Conservation (phyloP, 2,329 filamentous ascomycete species). For the Colletotrichum zoysiae region DNA sequence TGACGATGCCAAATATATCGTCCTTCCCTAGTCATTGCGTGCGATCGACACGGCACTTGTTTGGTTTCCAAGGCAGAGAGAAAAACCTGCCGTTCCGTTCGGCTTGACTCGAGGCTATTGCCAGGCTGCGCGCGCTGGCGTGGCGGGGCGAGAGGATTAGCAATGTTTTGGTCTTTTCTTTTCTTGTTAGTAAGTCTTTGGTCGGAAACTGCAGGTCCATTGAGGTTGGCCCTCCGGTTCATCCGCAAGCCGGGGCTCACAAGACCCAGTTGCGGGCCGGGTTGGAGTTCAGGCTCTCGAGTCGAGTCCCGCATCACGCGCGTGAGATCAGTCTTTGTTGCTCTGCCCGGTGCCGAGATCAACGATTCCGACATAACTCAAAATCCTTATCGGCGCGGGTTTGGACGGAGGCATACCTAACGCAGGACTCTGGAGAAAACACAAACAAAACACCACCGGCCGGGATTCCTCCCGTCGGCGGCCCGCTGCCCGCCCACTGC, state of each 20-base stretch:
- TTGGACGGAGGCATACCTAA: background rate
- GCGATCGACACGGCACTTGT: background rate
- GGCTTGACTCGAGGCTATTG: background rate
- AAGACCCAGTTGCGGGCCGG: background rate
- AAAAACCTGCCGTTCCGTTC: no score
- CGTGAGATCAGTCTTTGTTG: background rate
- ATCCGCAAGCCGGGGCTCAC: no score
- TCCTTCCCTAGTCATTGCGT: background rate
- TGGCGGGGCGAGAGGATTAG: background rate
- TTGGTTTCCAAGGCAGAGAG: background rate
- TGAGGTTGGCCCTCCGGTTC: background rate
- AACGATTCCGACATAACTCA: background rate
- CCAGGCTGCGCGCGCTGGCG: no score
- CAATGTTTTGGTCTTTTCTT: background rate
- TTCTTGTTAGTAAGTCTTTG: background rate
- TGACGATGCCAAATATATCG: background rate
- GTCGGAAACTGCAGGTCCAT: no score
- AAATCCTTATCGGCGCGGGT: background rate
- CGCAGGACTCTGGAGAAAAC: background rate
- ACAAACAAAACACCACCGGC: background rate
- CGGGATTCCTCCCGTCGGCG: slow-evolving; percentile 24
- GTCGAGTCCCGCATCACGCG: background rate
- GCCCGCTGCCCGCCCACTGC: slow-evolving; percentile 19
- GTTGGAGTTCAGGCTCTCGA: background rate
- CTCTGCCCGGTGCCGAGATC: no score